Base-by-base conservation (phyloP, 306 rosid genomes). In the Datisca glomerata region DNA sequence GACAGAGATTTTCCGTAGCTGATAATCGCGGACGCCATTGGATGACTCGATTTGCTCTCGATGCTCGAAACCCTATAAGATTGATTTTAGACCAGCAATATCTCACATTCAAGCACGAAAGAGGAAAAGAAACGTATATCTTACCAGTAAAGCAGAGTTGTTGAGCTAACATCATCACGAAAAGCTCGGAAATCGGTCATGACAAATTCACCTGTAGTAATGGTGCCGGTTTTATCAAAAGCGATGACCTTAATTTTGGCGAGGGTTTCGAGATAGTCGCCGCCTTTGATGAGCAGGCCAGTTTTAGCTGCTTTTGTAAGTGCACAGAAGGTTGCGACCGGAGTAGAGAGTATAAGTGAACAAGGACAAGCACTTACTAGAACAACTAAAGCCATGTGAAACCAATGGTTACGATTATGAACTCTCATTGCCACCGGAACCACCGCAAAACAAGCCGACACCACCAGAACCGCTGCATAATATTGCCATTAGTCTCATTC, bases 1-100 rank as follows among this genome's bases (percentile, higher is more conserved):
- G 69, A 73, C 24, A 60, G 75, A n/a, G 80, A 78, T 73, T 83
- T 80, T 59, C 84, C 98, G 8, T 84, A 64, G 44, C 71, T 85
- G 45, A 91, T 66, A 29, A 91, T 67, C 12, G 98, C 85, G 22
- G 64, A 70, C 6, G 96, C 94, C 86, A 84, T 68, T 44, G 98
- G 98, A 75, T 91, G 98, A 33, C 98, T 84, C 36, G 98, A 75
- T 70, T 91, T 91, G 67, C 86, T 80, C 76, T 91, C 98, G 34
- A 91, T 60, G 56, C 98, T 78, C 28, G 98, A 66, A 32, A 80
- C 96, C 96, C 98, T 91, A 28, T n/a, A n/a, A n/a, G n/a, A n/a
- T n/a, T n/a, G n/a, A n/a, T n/a, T n/a, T n/a, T n/a, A n/a, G n/a
- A n/a, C n/a, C n/a, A n/a, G n/a, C n/a, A n/a, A n/a, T n/a, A n/a